Base-by-base conservation (phyloP, 2,329 filamentous ascomycete species). In the Rutstroemia sydowiana region DNA sequence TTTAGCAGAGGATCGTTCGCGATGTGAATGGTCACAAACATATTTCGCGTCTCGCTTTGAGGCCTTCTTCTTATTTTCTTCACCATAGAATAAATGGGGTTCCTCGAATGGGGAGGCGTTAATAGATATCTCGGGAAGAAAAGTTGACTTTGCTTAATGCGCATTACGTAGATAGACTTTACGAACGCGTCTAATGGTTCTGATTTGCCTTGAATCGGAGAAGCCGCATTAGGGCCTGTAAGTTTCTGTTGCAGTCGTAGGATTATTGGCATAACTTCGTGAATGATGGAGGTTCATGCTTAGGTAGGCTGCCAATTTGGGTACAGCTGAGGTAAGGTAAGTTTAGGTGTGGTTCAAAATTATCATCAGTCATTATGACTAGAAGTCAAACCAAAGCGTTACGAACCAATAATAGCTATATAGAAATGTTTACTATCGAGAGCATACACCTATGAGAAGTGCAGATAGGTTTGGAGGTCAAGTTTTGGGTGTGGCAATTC, bases 11-110 rank as follows among this genome's bases (percentile, higher is more conserved):
- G 57, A 45, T 50, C 57, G 44, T 53, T 54, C 37, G 55, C 51
- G 26, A 40, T 55, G 43, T 62, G 54, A 65, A 54, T 63, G 62
- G 62, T 46, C 44, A 37, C 40, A 34, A 34, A 55, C 40, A 53
- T 57, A 58, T 61, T 57, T 61, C 59, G 60, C 56, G 57, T 59
- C 49, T 60, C 56, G 57, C 55, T 57, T 31, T 30, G n/a, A 45
- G 47, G 54, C 13, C 23, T 18, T 40, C 20, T n/a, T 20, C 37
- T 30, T 14, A 32, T 37, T 40, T 21, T 3, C 28, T 28, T 8
- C n/a, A n/a, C 14, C 11, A 42, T 21, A 13, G 21, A 26, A 26
- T 14, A 26, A 23, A n/a, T 23, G 14, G 30, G 14, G 6, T 42
- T 42, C 39, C 23, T 42, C 21, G 39, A 42, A 42, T 21, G 14